Base-by-base conservation (phyloP, 1,139 yeast species). In the Oligophagozyma castellii region DNA sequence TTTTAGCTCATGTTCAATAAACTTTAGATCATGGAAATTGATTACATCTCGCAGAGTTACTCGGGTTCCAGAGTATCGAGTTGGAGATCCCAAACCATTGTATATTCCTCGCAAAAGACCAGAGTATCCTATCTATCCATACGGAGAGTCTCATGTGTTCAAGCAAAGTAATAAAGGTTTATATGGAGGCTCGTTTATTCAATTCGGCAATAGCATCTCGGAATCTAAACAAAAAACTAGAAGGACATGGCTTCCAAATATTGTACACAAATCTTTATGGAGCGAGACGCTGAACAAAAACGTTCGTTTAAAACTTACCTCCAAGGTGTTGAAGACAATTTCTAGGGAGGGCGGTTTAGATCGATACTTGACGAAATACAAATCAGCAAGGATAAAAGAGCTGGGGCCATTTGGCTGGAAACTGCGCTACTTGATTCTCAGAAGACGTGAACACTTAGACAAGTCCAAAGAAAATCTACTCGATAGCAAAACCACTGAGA, bases 341-440 rank as follows among this genome's bases (percentile, higher is more conserved):
- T 75, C 80, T 33, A 80, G 73, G 44, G 96, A 86, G 55, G 96
- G 96, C 38, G 98, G 98, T 10, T 63, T 89, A 37, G 98, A 89
- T 51, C 73, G 74, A 42, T 89, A 89, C 51, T 57, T 89, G 37
- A 67, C 73, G 33, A 89, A 89, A 58, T 93, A 83, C 37, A 81
- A 78, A 43, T 65, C 93, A 7, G 93, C 93, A 3, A 68, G 98
- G 57, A 64, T 81, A 39, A 89, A 89, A 61, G 93, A 92, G 48
- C 61, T 89, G 48, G 98, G 98, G 1, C 77, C 86, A 33, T 65
- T 69, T 34, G 98, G 95, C 18, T 89, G 96, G 96, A 70, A 67
- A 46, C 63, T 89, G 44, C 75, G 89, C 49, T 84, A 77, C 55
- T 68, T 72, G 34, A 73, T 89, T 15, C 55, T 86, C 35, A 53